A percentile compares a stretch with the other conserved stretches of the same genome.
Conservation (phyloP, 139 green algal genomes). For the Picochlorum sp. region DNA sequence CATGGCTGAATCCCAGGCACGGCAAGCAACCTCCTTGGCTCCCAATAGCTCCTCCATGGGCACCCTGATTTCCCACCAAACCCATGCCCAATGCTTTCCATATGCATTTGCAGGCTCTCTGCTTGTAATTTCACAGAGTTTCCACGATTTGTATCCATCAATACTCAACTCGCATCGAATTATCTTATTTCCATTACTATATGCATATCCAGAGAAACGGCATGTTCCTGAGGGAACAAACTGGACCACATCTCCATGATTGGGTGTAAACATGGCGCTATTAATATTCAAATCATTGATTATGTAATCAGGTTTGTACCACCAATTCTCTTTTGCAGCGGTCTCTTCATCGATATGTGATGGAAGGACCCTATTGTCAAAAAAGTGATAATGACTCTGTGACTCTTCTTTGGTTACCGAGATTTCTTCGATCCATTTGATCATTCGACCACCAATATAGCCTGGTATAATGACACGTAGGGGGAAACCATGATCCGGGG, state of each 20-base stretch:
- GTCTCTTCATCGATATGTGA: conserved; percentile 78
- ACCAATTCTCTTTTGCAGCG: conserved; percentile 85
- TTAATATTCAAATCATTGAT: conserved; percentile 99
- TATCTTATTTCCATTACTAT: conserved; percentile 80
- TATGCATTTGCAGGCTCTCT: conserved; percentile 48
- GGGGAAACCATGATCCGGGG: conserved; percentile 67
- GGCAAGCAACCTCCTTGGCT: conserved; percentile 53
- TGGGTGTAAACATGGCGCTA: conserved; percentile 67
- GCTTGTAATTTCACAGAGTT: conserved; percentile 54
- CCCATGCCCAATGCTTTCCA: conserved; percentile 80
- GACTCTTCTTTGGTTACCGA: conserved; percentile 49
- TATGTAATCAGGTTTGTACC: conserved; percentile 96
- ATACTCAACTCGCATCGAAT: conserved; percentile 87
- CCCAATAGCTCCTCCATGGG: conserved; percentile 41
- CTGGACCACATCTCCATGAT: conserved; percentile 78
- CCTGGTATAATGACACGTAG: conserved; percentile 68
- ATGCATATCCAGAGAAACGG: conserved; percentile 68
- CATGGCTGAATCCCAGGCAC: conserved; percentile 69
- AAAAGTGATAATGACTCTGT: conserved; percentile 96
- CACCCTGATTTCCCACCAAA: conserved; percentile 21
- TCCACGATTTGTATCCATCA: conserved; percentile 75
- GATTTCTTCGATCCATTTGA: conserved; percentile 69
- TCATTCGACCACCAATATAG: conserved; percentile 57
- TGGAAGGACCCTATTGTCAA: conserved; percentile 96
- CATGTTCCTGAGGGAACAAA: conserved; percentile 39